These are phyloP conservation scores for Mycena leptocephala DNA, from an alignment of 768 basidiomycete species.

Conservation along the genomic window DNA sequence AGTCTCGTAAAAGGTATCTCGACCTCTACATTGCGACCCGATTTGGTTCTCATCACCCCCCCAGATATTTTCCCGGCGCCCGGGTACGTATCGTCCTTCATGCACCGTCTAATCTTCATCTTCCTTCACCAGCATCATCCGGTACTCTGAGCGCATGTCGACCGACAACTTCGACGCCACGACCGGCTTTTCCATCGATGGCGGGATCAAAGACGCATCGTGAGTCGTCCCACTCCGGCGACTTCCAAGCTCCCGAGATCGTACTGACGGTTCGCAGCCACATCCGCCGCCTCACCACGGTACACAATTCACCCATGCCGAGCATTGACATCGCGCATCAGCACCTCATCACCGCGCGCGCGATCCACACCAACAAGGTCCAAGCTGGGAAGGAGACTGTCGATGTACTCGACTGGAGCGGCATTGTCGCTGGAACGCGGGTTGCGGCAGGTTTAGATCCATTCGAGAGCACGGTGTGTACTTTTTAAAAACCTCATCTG, in stretches of 20 bases:
- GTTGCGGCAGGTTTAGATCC: slow-evolving; percentile 79
- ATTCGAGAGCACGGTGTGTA: slow-evolving; percentile 50
- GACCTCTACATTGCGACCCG: background rate
- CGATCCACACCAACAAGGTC: slow-evolving; percentile 69
- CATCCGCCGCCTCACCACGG: slow-evolving; percentile 79
- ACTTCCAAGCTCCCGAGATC: background rate
- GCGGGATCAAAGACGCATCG: slow-evolving; percentile 91
- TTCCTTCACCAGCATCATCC: slow-evolving; percentile 58
- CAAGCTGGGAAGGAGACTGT: slow-evolving; percentile 63
- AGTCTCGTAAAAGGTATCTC: slow-evolving; percentile 70
- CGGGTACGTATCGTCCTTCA: slow-evolving; percentile 52
- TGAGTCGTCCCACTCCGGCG: slow-evolving; percentile 54
- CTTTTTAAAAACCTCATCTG: background rate
- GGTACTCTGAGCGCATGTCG: slow-evolving; percentile 79
- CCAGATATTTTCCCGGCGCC: slow-evolving; percentile 82
- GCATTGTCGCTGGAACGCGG: slow-evolving; percentile 83
- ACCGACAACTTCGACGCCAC: slow-evolving; percentile 83
- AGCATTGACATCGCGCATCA: slow-evolving; percentile 81
- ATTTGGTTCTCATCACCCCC: background rate
- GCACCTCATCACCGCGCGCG: slow-evolving; percentile 85
- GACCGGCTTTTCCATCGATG: slow-evolving; percentile 85
- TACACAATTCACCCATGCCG: slow-evolving; percentile 81
- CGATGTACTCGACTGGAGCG: slow-evolving; percentile 87
- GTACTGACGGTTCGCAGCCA: slow-evolving; percentile 58
- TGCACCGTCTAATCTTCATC: background rate